Base-by-base conservation (phyloP, 2,329 filamentous ascomycete genomes). In the Ceratocystis destructans region DNA sequence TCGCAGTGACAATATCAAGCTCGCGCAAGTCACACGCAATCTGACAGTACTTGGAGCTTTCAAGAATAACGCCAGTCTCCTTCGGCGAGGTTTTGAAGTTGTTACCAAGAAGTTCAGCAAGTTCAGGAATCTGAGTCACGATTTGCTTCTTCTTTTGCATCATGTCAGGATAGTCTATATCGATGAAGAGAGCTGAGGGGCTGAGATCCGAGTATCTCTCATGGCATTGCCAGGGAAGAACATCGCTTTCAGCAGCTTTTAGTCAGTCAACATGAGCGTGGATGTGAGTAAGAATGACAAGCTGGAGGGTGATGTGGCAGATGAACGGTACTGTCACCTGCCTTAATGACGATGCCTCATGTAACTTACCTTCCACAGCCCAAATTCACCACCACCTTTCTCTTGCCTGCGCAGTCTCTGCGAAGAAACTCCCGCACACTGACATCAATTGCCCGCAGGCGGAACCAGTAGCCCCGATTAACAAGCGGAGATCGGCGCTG, bases 401-500 rank as follows among this genome's bases (percentile, higher is more conserved):
- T 86, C 41, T 77, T 76, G 6, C 79, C 75, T 5, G 44, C 44
- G 17, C 22, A 41, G 15, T 73, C 73, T 57, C 72, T 77, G 68
- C 80, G 75, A n/a, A 96, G 78, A 70, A 96, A 96, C n/a, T 82
- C 78, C 22, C 82, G 81, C 20, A 96, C 85, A 4, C 86, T 80
- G 69, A 86, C 80, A 72, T 95, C 89, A 67, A 96, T 86, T 17
- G 89, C 87, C 73, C 88, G 87, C 79, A 96, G 87, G 37, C 91
- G 85, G 46, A 96, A 77, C 83, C 90, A 90, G 72, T 96, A 96
- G 62, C 90, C 90, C 59, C 92, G 83, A 74, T 96, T 96, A 72
- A 96, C 94, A 64, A 96, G 79, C 0, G 93, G 91, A n/a, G 90
- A 86, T 61, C 92, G 82, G 68, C 90, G 81, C 74, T 90, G 86